These are phyloP conservation scores for Erysimum cheiri DNA, from an alignment of 441 rosid species.

Conservation along the genomic window DNA sequence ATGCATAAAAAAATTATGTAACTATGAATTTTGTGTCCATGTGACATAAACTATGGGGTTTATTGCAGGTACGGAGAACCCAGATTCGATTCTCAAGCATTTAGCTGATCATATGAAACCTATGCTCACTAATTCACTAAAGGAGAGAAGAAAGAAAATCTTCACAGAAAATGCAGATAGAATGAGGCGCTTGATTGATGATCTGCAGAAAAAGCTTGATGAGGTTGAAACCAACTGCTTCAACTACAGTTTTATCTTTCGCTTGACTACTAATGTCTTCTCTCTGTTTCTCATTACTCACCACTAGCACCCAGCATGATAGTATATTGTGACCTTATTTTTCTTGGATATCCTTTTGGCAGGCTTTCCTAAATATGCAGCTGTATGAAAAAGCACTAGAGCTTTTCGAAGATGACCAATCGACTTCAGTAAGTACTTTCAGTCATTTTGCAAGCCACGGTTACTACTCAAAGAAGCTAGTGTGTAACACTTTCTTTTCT, in stretches of 20 bases:
- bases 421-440: slow-evolving; percentile 78
- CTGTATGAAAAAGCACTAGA: slow-evolving; percentile 90
- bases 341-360: slow-evolving; percentile 43
- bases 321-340: slow-evolving; percentile 14
- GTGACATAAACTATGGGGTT: slow-evolving; percentile 38
- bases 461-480: slow-evolving; percentile 17
- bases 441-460: slow-evolving; percentile 2
- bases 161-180: slow-evolving; percentile 87
- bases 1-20: slow-evolving; percentile 11
- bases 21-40: slow-evolving; percentile 21
- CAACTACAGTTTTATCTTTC: slow-evolving; percentile 29
- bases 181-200: slow-evolving; percentile 75
- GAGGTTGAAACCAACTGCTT: slow-evolving; percentile 63
- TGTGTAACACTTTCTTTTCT: slow-evolving; percentile 26
- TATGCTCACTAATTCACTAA: slow-evolving; percentile 73
- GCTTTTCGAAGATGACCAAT: slow-evolving; percentile 88
- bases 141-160: slow-evolving; percentile 85
- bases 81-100: slow-evolving; percentile 61
- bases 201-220: slow-evolving; percentile 88
- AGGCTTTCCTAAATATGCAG: slow-evolving; percentile 92
- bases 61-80: slow-evolving; percentile 73
- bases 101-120: slow-evolving; percentile 80
- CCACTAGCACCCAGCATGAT: slow-evolving; percentile 21
- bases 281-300: slow-evolving; percentile 24
- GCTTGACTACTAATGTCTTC: not conserved